Evolutionary conservation across 2,329 filamentous ascomycete genomes (phyloP), one percentile per base, ranked within the genome.

Genomic region (Arthrobotrys pseudoclavata): DNA sequence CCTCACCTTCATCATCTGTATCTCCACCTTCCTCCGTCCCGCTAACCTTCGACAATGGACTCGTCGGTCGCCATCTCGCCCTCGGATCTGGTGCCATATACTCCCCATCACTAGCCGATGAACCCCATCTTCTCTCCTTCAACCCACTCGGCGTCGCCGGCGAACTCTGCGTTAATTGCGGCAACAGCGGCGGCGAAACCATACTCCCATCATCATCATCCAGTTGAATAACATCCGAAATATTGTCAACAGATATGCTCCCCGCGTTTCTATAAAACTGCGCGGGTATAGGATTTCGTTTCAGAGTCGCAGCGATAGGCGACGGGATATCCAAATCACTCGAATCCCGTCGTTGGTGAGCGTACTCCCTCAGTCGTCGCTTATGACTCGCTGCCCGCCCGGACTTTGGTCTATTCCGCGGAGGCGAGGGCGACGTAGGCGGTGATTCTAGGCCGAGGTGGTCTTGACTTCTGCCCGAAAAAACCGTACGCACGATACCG

Each of bases 81-180:
- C 77, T 20, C 69, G 42, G 2, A 76, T 75, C 62, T 47, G 64
- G 66, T 52, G 80, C 47, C 53, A 52, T 20, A 71, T 79, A 37
- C 63, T 77, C 62, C 63, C 70, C 48, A 61, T 74, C 78, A 18
- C 67, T 71, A 15, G 79, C 80, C 1, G 77, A 72, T 6, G 74
- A 69, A 13, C 76, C 40, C 64, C 74, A 77, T 2, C 69, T 69
- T 34, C 79, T 77, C 47, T 53, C 72, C 57, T 62, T 76, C 45
- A 52, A 53, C 66, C 47, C 80, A 64, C 62, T 80, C 0, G 79
- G 79, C n/a, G 80, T 79, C 15, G 79, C 68, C 24, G 80, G 80
- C 13, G 80, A 80, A 55, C 80, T 78, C 31, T 75, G 76, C 10
- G 76, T 75, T 12, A 75, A 29, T 60, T 61, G 79, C 61, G 53